These are phyloP conservation scores for Talaromyces atroroseus DNA, from an alignment of 2,329 filamentous ascomycete species.

Conservation along the genomic window DNA sequence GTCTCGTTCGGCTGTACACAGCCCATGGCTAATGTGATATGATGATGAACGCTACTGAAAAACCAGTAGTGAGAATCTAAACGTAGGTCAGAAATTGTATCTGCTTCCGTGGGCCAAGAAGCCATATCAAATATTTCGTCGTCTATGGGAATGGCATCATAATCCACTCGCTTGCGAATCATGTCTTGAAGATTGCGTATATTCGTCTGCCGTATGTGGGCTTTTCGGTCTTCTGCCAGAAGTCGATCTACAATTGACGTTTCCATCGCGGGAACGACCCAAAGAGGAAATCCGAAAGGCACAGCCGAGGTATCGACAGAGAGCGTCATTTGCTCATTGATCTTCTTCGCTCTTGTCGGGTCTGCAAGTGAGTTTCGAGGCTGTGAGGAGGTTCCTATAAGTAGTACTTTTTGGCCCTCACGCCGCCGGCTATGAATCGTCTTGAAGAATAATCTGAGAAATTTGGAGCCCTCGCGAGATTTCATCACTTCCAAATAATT, in stretches of 20 bases:
- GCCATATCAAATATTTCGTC: slow-evolving; percentile 26
- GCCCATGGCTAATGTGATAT: slow-evolving; percentile 52
- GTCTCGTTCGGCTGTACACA: slow-evolving; percentile 38
- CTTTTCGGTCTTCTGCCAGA: slow-evolving; percentile 46
- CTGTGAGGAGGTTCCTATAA: slow-evolving; percentile 68
- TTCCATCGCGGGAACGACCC: slow-evolving; percentile 48
- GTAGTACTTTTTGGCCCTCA: slow-evolving; percentile 64
- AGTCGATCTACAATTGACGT: background rate
- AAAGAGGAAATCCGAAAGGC: slow-evolving; percentile 48
- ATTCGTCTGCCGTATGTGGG: slow-evolving; percentile 53
- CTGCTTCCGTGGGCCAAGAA: slow-evolving; percentile 27
- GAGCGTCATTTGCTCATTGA: slow-evolving; percentile 38
- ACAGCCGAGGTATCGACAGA: slow-evolving; percentile 44
- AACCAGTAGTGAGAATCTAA: slow-evolving; percentile 53
- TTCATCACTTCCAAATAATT: slow-evolving; percentile 74
- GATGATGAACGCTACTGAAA: slow-evolving; percentile 57
- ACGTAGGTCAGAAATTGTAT: slow-evolving; percentile 30
- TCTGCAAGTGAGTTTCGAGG: slow-evolving; percentile 22
- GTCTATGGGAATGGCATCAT: slow-evolving; percentile 26
- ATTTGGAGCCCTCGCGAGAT: slow-evolving; percentile 61
- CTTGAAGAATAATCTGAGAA: slow-evolving; percentile 65
- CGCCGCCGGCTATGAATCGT: slow-evolving; percentile 67
- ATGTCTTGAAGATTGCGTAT: slow-evolving; percentile 60
- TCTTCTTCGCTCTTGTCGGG: slow-evolving; percentile 13
- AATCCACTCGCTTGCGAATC: slow-evolving; percentile 42